phyloP scores from a whole-genome alignment of 1,284 basidiomycete species.

The Ceratobasidium sp. region DNA sequence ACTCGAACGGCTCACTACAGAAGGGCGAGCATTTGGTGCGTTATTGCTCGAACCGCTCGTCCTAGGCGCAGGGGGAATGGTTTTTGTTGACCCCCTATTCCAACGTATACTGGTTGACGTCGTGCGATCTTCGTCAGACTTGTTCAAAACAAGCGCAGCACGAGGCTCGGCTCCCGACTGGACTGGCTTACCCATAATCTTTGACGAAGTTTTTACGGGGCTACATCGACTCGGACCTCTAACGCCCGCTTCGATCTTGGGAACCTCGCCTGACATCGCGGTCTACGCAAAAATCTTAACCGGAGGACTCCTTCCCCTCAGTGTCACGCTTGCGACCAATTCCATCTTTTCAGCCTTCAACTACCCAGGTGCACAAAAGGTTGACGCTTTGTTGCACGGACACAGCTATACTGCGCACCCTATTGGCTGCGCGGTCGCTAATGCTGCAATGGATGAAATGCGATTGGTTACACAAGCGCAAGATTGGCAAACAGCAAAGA shows the following conservation, averaged over 20 bases:
- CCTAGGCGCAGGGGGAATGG: slow-evolving; percentile 96
- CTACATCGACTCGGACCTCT: slow-evolving; percentile 84
- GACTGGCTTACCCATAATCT: slow-evolving; percentile 88
- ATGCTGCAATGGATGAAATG: slow-evolving; percentile 76
- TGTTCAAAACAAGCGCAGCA: slow-evolving; percentile 50
- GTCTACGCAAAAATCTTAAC: slow-evolving; percentile 95
- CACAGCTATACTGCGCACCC: slow-evolving; percentile 96
- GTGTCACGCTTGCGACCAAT: slow-evolving; percentile 81
- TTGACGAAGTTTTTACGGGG: slow-evolving; percentile 96
- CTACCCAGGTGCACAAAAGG: slow-evolving; percentile 67
- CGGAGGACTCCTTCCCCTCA: slow-evolving; percentile 89
- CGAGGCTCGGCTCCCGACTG: slow-evolving; percentile 51
- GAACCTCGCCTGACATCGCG: slow-evolving; percentile 82
- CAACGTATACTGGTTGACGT: slow-evolving; percentile 87
- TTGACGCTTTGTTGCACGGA: slow-evolving; percentile 89
- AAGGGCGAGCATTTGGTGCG: slow-evolving; percentile 61
- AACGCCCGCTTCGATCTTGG: slow-evolving; percentile 70
- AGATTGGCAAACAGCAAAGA: slow-evolving; percentile 63
- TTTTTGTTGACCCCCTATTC: slow-evolving; percentile 97
- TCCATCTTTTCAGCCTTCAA: slow-evolving; percentile 84
- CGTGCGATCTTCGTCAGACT: slow-evolving; percentile 63
- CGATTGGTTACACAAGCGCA: slow-evolving; percentile 58
- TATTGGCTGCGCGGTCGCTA: slow-evolving; percentile 90
- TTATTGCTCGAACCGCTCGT: slow-evolving; percentile 92
- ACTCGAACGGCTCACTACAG: slow-evolving; percentile 58